phyloP scores from a whole-genome alignment of 2,329 filamentous ascomycete species.

The Fusarium nisikadoi region DNA sequence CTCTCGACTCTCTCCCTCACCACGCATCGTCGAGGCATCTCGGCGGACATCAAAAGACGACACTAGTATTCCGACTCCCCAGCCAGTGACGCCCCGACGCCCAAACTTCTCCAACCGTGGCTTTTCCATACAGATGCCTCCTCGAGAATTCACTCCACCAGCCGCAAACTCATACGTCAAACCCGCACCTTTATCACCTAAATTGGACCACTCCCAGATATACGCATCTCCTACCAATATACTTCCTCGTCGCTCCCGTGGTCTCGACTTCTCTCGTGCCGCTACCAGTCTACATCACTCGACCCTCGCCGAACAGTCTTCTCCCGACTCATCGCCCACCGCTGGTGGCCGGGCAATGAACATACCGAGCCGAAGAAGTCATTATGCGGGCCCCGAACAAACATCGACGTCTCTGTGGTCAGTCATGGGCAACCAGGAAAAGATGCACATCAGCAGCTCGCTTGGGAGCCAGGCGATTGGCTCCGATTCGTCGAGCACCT shows the following conservation, averaged over 20 bases:
- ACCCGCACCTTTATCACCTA: conserved; percentile 81
- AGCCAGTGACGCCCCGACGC: conserved; percentile 78
- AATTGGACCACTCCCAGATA: conserved; percentile 83
- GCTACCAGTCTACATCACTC: conserved; percentile 96
- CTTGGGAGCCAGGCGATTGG: conserved; percentile 77
- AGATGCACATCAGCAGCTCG: conserved; percentile 80
- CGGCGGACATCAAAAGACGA: conserved; percentile 74
- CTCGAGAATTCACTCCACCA: conserved; percentile 52
- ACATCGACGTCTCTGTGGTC: conserved; percentile 79
- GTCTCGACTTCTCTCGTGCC: conserved; percentile 91
- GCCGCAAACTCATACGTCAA: conserved; percentile 56
- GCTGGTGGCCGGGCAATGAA: conserved; percentile 75
- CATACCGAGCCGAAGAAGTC: conserved; percentile 65
- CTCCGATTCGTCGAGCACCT: conserved; percentile 81
- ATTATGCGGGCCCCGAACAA: conserved; percentile 66
- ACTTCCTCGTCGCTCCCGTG: conserved; percentile 86
- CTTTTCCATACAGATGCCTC: conserved; percentile 57
- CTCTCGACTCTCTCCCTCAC: conserved; percentile 67
- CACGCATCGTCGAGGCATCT: conserved; percentile 64
- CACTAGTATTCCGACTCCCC: conserved; percentile 60
- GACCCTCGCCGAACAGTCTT: conserved; percentile 87
- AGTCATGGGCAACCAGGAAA: conserved; percentile 75
- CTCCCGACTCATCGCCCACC: conserved; percentile 89
- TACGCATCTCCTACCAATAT: conserved; percentile 91
- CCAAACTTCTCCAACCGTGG: conserved; percentile 71